phyloP scores from a whole-genome alignment of 2,329 filamentous ascomycete species.

The Colletotrichum sp. region DNA sequence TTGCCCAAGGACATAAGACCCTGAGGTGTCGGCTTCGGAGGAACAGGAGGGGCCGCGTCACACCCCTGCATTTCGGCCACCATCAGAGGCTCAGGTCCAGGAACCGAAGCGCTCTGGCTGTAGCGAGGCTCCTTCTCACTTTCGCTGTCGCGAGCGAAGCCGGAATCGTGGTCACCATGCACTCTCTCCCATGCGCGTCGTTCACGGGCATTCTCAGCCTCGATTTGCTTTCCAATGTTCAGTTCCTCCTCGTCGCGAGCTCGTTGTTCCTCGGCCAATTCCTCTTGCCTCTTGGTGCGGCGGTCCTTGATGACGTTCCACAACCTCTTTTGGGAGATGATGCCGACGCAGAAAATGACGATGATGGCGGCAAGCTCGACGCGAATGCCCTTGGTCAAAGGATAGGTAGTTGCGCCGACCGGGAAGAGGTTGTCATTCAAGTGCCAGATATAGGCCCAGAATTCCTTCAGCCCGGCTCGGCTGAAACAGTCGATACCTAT shows the following conservation, averaged over 20 bases:
- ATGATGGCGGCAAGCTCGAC: conserved; percentile 84
- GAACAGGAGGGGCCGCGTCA: conserved; percentile 25
- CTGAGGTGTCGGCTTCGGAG: conserved; percentile 33
- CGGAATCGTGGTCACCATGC: conserved; percentile 69
- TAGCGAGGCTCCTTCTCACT: conserved; percentile 46
- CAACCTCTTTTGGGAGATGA: conserved; percentile 84
- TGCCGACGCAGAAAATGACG: conserved; percentile 74
- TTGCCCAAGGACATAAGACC: conserved; percentile 48
- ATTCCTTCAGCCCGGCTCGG: conserved; percentile 90
- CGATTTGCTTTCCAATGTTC: conserved; percentile 70
- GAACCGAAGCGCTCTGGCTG: conserved; percentile 24
- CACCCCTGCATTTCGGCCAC: conserved; percentile 51
- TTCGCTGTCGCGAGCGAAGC: conserved; percentile 48
- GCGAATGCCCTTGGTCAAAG: conserved; percentile 82
- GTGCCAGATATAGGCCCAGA: conserved; percentile 91
- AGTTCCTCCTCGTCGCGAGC: conserved; percentile 71
- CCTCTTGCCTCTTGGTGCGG: conserved; percentile 57
- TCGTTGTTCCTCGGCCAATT: conserved; percentile 53
- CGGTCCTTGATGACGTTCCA: conserved; percentile 80
- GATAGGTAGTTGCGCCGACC: conserved; percentile 76
- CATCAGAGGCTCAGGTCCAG: conserved; percentile 29
- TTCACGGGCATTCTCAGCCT: conserved; percentile 66
- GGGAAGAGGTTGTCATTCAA: conserved; percentile 85
- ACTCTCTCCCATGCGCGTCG: conserved; percentile 76
- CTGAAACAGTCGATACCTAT: conserved; percentile 92